These are phyloP conservation scores for Phytophthora sp. DNA, from an alignment of 352 stramenopile species.

Conservation along the genomic window DNA sequence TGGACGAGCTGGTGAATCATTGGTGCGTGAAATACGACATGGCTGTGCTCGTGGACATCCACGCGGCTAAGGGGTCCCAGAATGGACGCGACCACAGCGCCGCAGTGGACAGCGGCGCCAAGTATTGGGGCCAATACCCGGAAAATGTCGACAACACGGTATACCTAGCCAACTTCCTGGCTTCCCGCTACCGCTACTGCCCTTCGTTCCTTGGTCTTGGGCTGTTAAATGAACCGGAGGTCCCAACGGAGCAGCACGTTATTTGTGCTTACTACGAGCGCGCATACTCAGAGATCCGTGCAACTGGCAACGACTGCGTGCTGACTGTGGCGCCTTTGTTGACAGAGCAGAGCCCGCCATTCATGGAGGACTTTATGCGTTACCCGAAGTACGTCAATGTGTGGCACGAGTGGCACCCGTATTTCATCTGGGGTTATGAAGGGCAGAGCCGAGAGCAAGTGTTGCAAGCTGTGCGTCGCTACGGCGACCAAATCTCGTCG, in stretches of 20 bases:
- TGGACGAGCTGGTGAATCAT: slow-evolving; percentile 56
- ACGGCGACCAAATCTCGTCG: slow-evolving; percentile 54
- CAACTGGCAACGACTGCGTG: slow-evolving; percentile 76
- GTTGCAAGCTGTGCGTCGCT: slow-evolving; percentile 57
- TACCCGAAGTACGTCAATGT: slow-evolving; percentile 73
- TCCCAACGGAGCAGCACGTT: slow-evolving; percentile 51
- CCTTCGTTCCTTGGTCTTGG: slow-evolving; percentile 79
- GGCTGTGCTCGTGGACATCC: slow-evolving; percentile 78
- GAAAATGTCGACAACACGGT: slow-evolving; percentile 78
- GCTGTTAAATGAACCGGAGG: slow-evolving; percentile 75
- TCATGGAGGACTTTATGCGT: slow-evolving; percentile 69
- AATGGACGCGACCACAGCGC: slow-evolving; percentile 83
- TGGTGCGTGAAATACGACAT: slow-evolving; percentile 61
- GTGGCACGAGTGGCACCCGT: slow-evolving; percentile 88
- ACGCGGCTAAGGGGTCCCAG: slow-evolving; percentile 83
- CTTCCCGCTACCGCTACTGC: slow-evolving; percentile 70
- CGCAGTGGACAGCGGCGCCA: slow-evolving; percentile 47
- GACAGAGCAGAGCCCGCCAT: slow-evolving; percentile 55
- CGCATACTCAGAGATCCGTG: slow-evolving; percentile 71
- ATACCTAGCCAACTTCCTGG: slow-evolving; percentile 59
- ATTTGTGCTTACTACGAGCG: slow-evolving; percentile 81
- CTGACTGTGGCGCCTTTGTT: slow-evolving; percentile 66
- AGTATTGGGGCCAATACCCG: slow-evolving; percentile 61
- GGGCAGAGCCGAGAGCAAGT: slow-evolving; percentile 62
- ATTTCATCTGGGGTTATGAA: slow-evolving; percentile 89